Conservation (phyloP, 345 rosid genomes). For the Melastoma malabathricum region DNA sequence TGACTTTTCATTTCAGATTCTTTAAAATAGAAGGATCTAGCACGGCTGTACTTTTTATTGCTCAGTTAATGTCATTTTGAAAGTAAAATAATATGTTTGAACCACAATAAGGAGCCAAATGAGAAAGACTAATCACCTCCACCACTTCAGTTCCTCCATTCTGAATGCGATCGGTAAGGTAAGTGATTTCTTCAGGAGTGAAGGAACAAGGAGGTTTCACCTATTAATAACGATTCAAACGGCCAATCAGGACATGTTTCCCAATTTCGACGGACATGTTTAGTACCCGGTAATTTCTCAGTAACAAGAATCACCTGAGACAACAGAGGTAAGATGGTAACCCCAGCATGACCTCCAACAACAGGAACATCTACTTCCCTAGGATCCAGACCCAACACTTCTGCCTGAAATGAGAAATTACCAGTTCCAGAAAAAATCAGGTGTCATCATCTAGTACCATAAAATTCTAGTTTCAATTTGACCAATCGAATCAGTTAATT, state of each 20-base stretch:
- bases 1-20: too few species aligned
- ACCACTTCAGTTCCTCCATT: conserved; percentile 97
- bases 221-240: conserved; percentile 15
- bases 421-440: too few species aligned
- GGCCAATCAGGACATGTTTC: too few species aligned
- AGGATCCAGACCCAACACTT: conserved; percentile 92
- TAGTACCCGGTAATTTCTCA: background rate
- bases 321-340: conserved; percentile 84
- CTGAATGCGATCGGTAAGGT: conserved; percentile 84
- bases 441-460: too few species aligned
- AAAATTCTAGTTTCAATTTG: too few species aligned
- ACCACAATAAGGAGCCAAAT: background rate
- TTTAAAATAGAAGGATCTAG: too few species aligned
- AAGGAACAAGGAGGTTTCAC: conserved; percentile 76
- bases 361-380: conserved; percentile 94
- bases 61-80: background rate
- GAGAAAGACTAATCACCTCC: conserved; percentile 1
- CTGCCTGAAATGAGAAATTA: conserved; percentile 41
- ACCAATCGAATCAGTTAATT: too few species aligned
- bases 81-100: background rate
- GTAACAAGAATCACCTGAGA: conserved; percentile 44
- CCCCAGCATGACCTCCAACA: conserved; percentile 93
- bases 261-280: too few species aligned
- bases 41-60: too few species aligned
- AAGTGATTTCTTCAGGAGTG: conserved; percentile 63